phyloP scores from a whole-genome alignment of 2,329 filamentous ascomycete species.

The Sarocladium brachiariae region DNA sequence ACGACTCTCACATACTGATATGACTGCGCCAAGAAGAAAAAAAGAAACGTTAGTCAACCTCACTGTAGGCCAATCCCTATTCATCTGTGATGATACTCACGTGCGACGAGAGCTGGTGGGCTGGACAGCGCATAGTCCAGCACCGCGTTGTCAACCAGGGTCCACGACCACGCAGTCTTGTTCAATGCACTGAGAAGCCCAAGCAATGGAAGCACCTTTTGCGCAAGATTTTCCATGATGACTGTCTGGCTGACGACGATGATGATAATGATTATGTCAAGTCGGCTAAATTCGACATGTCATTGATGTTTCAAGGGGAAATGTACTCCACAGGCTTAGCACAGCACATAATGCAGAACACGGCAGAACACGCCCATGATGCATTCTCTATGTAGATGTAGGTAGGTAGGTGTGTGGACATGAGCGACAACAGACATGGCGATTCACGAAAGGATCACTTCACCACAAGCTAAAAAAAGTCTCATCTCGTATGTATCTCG shows the following conservation, averaged over 20 bases:
- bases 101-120: neutral
- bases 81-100: neutral
- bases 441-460: too few species aligned
- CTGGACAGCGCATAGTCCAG: neutral
- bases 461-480: too few species aligned
- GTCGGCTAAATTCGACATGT: neutral
- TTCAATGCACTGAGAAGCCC: neutral
- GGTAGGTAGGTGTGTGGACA: too few species aligned
- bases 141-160: neutral
- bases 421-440: too few species aligned
- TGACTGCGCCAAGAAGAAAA: neutral
- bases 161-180: neutral
- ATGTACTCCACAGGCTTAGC: neutral
- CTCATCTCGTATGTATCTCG: too few species aligned
- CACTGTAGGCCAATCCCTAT: too few species aligned
- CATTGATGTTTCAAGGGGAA: conserved; percentile 2
- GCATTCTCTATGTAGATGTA: too few species aligned
- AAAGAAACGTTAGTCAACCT: neutral
- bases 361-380: too few species aligned
- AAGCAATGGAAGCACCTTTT: neutral
- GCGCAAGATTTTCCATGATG: neutral
- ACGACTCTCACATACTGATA: neutral
- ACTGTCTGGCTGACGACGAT: neutral
- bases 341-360: neutral
- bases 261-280: neutral